A percentile compares a stretch with the other conserved stretches of the same genome.
Conservation (phyloP, 2,329 filamentous ascomycete species). For the Phyllosticta citribraziliensis region DNA sequence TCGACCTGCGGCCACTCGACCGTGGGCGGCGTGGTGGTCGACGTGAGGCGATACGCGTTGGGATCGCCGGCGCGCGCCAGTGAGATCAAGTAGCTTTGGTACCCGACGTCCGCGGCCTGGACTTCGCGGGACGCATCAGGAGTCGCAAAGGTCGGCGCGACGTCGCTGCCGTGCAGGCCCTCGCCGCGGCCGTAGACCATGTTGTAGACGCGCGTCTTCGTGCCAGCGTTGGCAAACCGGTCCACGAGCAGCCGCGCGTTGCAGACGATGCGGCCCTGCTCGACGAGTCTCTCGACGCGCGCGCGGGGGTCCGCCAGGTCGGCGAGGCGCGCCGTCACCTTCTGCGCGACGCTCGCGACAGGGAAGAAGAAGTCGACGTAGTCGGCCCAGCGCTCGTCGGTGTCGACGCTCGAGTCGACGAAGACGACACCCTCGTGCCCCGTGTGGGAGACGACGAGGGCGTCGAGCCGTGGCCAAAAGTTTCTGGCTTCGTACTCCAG, state of each 20-base stretch:
- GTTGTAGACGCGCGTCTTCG: neutral
- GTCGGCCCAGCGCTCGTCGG: slow-evolving; percentile 12
- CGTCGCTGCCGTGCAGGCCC: neutral
- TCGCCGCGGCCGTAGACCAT: neutral
- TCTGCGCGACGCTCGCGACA: neutral
- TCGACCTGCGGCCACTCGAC: neutral
- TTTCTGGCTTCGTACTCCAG: slow-evolving; percentile 24
- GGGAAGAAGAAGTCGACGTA: neutral
- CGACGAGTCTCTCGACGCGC: neutral
- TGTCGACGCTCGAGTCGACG: slow-evolving; percentile 15
- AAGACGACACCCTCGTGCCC: slow-evolving; percentile 24
- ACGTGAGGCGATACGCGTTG: neutral
- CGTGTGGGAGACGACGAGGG: slow-evolving; percentile 25
- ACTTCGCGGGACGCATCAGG: neutral
- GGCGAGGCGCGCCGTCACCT: neutral
- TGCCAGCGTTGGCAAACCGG: neutral
- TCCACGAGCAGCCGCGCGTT: neutral
- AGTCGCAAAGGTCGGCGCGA: neutral
- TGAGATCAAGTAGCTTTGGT: neutral
- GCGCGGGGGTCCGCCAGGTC: neutral
- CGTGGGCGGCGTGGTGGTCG: neutral
- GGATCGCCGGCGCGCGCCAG: neutral
- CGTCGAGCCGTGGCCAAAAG: slow-evolving; percentile 23
- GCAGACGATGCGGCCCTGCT: neutral
- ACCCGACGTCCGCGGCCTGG: neutral